phyloP scores from a whole-genome alignment of 2,329 filamentous ascomycete species.

The Hypoxylon sp. region DNA sequence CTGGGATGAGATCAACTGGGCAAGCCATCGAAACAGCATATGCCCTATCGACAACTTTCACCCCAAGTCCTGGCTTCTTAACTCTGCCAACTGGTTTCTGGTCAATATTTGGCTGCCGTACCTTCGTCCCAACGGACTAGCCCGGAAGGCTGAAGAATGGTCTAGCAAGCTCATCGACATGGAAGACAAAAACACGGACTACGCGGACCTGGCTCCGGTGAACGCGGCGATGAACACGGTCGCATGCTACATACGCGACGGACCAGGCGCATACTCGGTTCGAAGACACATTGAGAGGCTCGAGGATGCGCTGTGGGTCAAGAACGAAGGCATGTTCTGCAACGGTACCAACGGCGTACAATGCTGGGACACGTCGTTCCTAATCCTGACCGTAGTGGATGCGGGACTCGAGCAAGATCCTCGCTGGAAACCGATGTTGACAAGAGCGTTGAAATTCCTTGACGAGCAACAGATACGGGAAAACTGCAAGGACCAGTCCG shows the following conservation, averaged over 20 bases:
- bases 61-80: conserved; percentile 86
- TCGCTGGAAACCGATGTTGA: conserved; percentile 83
- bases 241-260: conserved; percentile 83
- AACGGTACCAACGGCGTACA: conserved; percentile 99
- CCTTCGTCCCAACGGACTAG: conserved; percentile 71
- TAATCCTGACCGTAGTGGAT: conserved; percentile 82
- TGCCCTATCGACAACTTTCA: conserved; percentile 86
- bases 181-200: conserved; percentile 94
- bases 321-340: conserved; percentile 88
- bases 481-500: conserved; percentile 77
- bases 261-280: conserved; percentile 75
- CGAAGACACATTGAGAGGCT: conserved; percentile 80
- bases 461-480: conserved; percentile 92
- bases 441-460: conserved; percentile 82
- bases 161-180: conserved; percentile 83
- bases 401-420: conserved; percentile 79
- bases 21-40: conserved; percentile 81
- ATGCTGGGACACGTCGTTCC: conserved; percentile 93
- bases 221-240: conserved; percentile 92
- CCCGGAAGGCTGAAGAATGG: conserved; percentile 79
- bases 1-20: conserved; percentile 80
- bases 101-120: conserved; percentile 83
- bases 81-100: conserved; percentile 78
- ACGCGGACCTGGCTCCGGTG: conserved; percentile 84
- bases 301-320: conserved; percentile 90